Evolutionary conservation across 2,329 filamentous ascomycete genomes (phyloP), one percentile per base, ranked within the genome.

Genomic region (Furcasterigmium sp.): DNA sequence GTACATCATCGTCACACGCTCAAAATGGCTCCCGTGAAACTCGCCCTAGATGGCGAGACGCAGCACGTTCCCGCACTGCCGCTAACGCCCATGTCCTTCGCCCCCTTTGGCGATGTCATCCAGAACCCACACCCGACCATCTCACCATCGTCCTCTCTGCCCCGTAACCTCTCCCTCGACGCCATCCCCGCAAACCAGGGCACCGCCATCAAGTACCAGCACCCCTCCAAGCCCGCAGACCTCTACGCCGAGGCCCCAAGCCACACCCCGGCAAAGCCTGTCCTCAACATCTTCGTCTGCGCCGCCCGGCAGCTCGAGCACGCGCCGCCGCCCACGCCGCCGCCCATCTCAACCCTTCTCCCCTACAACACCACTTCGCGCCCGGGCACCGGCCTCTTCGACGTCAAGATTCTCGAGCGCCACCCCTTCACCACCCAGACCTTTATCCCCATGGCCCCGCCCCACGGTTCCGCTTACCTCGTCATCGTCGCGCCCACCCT

Each of bases 341-440:
- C 46, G 15, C 41, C 48, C 14, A 42, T 48, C 36, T 43, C 44
- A 10, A 46, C 52, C 39, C 36, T 50, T 1, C 46, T 50, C 14
- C 48, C 48, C 28, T 49, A 49, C 37, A 43, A 39, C 29, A 37
- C 23, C 34, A 40, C 14, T 37, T 17, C 41, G 21, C 25, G 41
- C 26, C 19, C 37, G 39, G 53, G 43, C 50, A 47, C 46, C 18
- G 46, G 54, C 2, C 47, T 76, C 4, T 87, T 95, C 59, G 70
- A 77, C 37, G 75, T 96, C 42, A 65, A 67, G 17, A 78, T 95
- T 45, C 78, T 97, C 23, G 93, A 98, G 63, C 76, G 93, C 30
- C 93, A 98, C 64, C 91, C 93, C 0, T 97, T 83, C 65, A 97
- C 93, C 2, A 87, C 87, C 2, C 93, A 98, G 68, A 95, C 90